Evolutionary conservation across 148 eudicot genomes (phyloP).

Genomic region (Vaccinium myrtillus): DNA sequence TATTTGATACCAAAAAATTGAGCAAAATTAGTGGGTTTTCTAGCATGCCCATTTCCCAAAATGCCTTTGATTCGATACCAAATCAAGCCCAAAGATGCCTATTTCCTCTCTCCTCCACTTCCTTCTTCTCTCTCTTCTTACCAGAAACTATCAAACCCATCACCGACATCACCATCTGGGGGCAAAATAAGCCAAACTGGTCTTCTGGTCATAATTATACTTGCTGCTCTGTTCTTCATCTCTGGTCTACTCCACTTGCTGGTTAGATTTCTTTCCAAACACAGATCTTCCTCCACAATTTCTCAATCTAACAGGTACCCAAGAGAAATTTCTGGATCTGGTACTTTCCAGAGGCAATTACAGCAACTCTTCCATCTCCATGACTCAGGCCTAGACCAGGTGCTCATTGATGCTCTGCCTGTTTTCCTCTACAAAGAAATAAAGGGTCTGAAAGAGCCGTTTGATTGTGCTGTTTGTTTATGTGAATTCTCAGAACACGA

Average conservation of each 20-base stretch:
- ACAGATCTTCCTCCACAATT: constrained; percentile 42
- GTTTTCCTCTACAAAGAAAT: constrained; percentile 70
- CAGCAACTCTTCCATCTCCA: constrained; percentile 74
- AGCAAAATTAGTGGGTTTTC: constrained; percentile 15
- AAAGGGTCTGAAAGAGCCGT: constrained; percentile 70
- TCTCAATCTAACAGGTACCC: constrained; percentile 45
- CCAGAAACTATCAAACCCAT: too few species aligned
- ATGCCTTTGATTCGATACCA: constrained; percentile 32
- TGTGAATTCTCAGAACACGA: constrained; percentile 73
- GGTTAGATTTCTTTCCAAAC: constrained; percentile 47
- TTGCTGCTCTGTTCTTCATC: constrained; percentile 58
- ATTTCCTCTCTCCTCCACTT: constrained; percentile 9
- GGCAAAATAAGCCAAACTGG: constrained; percentile 48
- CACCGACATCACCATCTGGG: constrained; percentile 23
- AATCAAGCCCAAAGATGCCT: constrained; percentile 23
- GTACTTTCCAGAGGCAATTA: constrained; percentile 56
- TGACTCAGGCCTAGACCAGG: constrained; percentile 86
- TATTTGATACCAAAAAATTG: background rate
- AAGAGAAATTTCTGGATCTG: constrained; percentile 44
- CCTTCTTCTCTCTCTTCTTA: constrained; percentile 11
- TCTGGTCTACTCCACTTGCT: constrained; percentile 52
- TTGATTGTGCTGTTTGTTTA: constrained; percentile 88
- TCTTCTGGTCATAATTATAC: constrained; percentile 44
- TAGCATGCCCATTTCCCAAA: constrained; percentile 16
- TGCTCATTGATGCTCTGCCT: constrained; percentile 77